Evolutionary conservation across 2,329 filamentous ascomycete genomes (phyloP).

Genomic region (Ophiostoma populinum): DNA sequence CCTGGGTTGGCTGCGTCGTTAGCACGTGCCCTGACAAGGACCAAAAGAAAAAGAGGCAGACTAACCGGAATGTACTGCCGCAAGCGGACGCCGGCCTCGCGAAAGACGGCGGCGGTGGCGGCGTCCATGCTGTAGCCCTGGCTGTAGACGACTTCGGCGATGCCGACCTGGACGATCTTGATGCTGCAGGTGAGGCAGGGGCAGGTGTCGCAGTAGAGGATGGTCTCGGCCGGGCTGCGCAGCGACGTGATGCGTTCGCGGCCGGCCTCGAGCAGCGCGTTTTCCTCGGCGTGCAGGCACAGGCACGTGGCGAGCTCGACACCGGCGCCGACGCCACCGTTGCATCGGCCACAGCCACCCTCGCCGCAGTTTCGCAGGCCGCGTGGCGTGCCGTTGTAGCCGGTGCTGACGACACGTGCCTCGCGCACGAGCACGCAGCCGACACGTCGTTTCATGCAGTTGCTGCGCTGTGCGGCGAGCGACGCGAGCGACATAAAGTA

Average conservation of each 20-base stretch:
- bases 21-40: no score
- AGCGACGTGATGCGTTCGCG: conserved; percentile 52
- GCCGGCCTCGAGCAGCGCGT: conserved; percentile 85
- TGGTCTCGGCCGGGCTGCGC: conserved; percentile 39
- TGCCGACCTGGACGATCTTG: conserved; percentile 95
- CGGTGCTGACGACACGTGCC: conserved; percentile 78
- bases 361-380: conserved; percentile 81
- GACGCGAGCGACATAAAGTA: conserved; percentile 98
- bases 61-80: conserved; percentile 65
- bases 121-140: conserved; percentile 90
- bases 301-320: conserved; percentile 70
- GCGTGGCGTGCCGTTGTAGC: conserved; percentile 94
- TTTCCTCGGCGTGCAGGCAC: conserved; percentile 97
- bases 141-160: conserved; percentile 87
- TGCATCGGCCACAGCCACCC: conserved; percentile 80
- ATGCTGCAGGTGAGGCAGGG: conserved; percentile 95
- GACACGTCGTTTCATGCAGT: conserved; percentile 96
- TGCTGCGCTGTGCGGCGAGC: conserved; percentile 74
- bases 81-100: conserved; percentile 65
- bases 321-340: conserved; percentile 53
- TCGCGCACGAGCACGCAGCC: conserved; percentile 83
- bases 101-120: conserved; percentile 65
- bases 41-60: conserved; percentile 5
- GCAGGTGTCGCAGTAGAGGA: conserved; percentile 90
- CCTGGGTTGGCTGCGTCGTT: conserved; percentile 38